Evolutionary conservation across 768 basidiomycete genomes (phyloP).

Genomic region (Podaxis sp.): DNA sequence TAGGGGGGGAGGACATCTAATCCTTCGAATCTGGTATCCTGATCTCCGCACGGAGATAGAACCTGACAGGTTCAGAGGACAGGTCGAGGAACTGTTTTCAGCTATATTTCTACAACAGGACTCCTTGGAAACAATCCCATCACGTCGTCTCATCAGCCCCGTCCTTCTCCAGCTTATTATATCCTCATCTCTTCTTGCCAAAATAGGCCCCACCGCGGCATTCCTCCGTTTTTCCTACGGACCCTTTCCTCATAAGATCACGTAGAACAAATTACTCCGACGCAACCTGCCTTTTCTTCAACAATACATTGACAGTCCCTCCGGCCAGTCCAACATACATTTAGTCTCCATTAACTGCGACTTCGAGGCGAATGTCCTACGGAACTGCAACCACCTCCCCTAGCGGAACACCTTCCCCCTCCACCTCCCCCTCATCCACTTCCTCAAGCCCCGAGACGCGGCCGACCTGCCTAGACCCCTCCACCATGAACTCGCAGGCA

Average conservation of each 20-base stretch:
- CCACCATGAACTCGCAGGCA: conserved; percentile 33
- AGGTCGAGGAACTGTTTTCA: conserved; percentile 30
- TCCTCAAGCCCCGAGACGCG: conserved; percentile 47
- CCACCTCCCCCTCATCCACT: conserved; percentile 46
- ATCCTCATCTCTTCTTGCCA: conserved; percentile 30
- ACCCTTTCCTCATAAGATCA: conserved; percentile 34
- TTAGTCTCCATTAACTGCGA: conserved; percentile 16
- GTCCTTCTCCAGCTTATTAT: conserved; percentile 31
- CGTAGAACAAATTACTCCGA: conserved; percentile 38
- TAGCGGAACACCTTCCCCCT: conserved; percentile 49
- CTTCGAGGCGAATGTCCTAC: conserved; percentile 44
- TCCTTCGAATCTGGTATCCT: conserved; percentile 19
- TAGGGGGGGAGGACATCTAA: conserved; percentile 23
- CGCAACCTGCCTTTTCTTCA: conserved; percentile 32
- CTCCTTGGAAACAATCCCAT: conserved; percentile 51
- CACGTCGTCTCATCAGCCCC: conserved; percentile 32
- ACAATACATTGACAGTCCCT: conserved; percentile 24
- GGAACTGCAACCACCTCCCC: conserved; percentile 44
- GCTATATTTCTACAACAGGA: conserved; percentile 29
- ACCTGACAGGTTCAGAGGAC: conserved; percentile 20
- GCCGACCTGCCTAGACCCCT: conserved; percentile 33
- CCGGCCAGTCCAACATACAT: conserved; percentile 20
- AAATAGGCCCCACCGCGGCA: conserved; percentile 30
- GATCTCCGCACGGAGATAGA: conserved; percentile 25
- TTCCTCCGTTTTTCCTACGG: conserved; percentile 35